Evolutionary conservation across 2,329 filamentous ascomycete species (phyloP), one percentile per base, ranked within the genome.

Genomic region (Graphilbum ipis-grandicollis): DNA sequence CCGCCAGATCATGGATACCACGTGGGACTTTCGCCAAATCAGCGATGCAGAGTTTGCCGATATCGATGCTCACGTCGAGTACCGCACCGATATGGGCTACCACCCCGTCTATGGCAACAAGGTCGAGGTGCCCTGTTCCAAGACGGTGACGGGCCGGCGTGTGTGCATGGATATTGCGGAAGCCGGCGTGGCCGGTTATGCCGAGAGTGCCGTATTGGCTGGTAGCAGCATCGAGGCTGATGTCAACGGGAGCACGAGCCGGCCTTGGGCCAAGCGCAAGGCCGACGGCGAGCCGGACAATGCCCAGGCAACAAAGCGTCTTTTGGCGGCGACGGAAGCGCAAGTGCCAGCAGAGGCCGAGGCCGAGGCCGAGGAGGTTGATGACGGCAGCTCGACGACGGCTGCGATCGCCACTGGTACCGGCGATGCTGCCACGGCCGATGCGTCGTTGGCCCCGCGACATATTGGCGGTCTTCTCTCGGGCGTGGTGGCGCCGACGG

Each of bases 241-340:
- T n/a, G 33, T 29, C 25, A 26, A 8, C 7, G 33, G 17, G 23
- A 26, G 26, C 8, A 34, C 29, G 23, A 32, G 21, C 38, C 29
- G 37, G 40, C n/a, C n/a, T n/a, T n/a, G n/a, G 26, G 15, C 56
- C 48, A 73, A 71, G 53, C 62, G 68, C 19, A 68, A 62, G 46
- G 60, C 66, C 6, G 61, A 59, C 13, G 62, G 60, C 21, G 62
- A 65, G 41, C 57, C 56, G 1, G 66, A 69, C 17, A 60, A 58
- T 18, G 61, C 66, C 43, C 62, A 63, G 1, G 58, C 59, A 2
- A 54, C 61, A 21, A 72, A 72, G 54, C 62, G 62, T 40, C 44
- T 51, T 21, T 47, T 53, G 9, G 15, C 29, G 29, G 15, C 29
- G 8, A 15, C 29, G 3, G 29, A 4, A 31, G 29, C 6, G 14